Evolutionary conservation across 805 yeast genomes (phyloP).

Genomic region (Candida incommunis): DNA sequence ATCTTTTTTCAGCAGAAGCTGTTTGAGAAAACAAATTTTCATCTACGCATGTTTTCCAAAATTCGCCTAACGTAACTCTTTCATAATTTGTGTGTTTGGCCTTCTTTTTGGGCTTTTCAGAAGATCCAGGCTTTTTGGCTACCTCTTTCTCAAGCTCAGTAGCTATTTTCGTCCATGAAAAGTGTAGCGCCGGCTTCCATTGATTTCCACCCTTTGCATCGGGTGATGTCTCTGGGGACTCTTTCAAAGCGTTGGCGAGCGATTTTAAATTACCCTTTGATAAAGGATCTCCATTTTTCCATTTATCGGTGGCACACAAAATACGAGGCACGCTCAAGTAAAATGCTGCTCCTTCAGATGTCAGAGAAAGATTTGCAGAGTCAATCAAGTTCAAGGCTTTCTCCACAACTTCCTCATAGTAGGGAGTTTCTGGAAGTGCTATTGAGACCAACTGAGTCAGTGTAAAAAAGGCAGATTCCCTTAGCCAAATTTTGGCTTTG

Average conservation of each 20-base stretch:
- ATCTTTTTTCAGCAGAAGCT: slow-evolving; percentile 76
- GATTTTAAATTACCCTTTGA: slow-evolving; percentile 37
- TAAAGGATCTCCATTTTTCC: slow-evolving; percentile 68
- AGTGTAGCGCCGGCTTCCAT: slow-evolving; percentile 15
- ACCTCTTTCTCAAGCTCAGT: slow-evolving; percentile 19
- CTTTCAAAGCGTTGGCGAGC: neutral
- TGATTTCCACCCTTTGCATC: no score
- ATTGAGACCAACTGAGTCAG: slow-evolving; percentile 37
- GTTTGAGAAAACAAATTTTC: slow-evolving; percentile 63
- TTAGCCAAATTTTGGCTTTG: slow-evolving; percentile 60
- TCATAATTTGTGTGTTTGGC: slow-evolving; percentile 7
- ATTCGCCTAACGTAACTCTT: slow-evolving; percentile 37
- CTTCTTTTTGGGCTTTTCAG: slow-evolving; percentile 27
- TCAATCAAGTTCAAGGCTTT: slow-evolving; percentile 31
- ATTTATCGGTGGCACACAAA: slow-evolving; percentile 20
- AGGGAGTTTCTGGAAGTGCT: neutral
- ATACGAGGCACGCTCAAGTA: slow-evolving; percentile 37
- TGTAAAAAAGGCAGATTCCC: slow-evolving; percentile 69
- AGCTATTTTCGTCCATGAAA: slow-evolving; percentile 29
- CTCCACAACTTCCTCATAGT: slow-evolving; percentile 7
- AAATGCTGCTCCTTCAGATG: slow-evolving; percentile 72
- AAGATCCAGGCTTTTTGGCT: slow-evolving; percentile 13
- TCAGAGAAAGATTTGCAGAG: slow-evolving; percentile 39
- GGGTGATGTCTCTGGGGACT: neutral
- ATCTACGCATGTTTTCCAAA: slow-evolving; percentile 71